A percentile compares a stretch with the other conserved stretches of the same genome.
Evolutionary conservation across 768 basidiomycete species (phyloP).

Genomic region (Phaeotremella fagi): DNA sequence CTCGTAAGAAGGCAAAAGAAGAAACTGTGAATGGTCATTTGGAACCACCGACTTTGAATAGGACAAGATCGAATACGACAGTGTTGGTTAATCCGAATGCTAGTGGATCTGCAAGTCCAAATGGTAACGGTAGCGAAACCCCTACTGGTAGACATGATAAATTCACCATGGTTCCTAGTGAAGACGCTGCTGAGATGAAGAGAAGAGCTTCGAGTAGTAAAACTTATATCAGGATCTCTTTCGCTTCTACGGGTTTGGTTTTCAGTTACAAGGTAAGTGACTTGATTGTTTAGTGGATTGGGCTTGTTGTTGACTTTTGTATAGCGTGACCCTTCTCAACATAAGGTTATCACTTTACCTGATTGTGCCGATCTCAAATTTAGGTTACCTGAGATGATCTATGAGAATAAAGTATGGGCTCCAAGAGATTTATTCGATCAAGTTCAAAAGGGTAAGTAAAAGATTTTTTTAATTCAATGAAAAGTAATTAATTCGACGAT

Average conservation of each 20-base stretch:
- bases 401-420: slow-evolving; percentile 50
- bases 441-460: slow-evolving; percentile 40
- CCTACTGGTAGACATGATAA: slow-evolving; percentile 39
- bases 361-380: slow-evolving; percentile 73
- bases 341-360: slow-evolving; percentile 36
- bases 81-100: slow-evolving; percentile 26
- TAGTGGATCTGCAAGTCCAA: slow-evolving; percentile 43
- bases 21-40: slow-evolving; percentile 10
- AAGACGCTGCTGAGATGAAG: slow-evolving; percentile 49
- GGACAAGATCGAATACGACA: slow-evolving; percentile 49
- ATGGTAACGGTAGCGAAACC: slow-evolving; percentile 11
- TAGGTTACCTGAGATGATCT: slow-evolving; percentile 72
- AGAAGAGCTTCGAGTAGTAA: slow-evolving; percentile 68
- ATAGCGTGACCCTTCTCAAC: slow-evolving; percentile 34
- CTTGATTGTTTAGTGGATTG: not conserved
- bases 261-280: slow-evolving; percentile 60
- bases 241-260: slow-evolving; percentile 59
- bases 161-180: slow-evolving; percentile 1
- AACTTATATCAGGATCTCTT: slow-evolving; percentile 72
- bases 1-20: slow-evolving; percentile 41
- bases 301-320: no score
- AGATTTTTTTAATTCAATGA: not conserved
- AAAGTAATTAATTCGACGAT: not conserved
- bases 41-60: slow-evolving; percentile 49
- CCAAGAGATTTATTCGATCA: slow-evolving; percentile 47